Evolutionary conservation across 2,329 filamentous ascomycete genomes (phyloP).

Genomic region (Scytalidium lignicola): DNA sequence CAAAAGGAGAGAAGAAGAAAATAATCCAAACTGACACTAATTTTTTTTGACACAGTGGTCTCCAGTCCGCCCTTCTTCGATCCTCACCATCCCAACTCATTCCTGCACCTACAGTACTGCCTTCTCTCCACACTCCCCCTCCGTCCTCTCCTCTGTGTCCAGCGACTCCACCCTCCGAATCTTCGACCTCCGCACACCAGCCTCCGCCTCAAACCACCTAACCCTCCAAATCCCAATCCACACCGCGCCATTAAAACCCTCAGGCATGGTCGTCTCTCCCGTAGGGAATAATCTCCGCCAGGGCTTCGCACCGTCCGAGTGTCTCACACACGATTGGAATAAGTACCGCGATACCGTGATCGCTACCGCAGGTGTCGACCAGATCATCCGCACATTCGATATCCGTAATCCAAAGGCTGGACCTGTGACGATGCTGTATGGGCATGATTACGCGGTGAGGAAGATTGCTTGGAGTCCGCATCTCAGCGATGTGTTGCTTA

Average conservation of each 20-base stretch:
- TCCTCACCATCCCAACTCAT: constrained; percentile 84
- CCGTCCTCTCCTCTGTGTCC: constrained; percentile 79
- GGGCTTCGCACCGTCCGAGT: constrained; percentile 49
- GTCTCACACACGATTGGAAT: constrained; percentile 97
- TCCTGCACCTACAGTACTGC: constrained; percentile 91
- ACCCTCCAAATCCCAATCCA: constrained; percentile 80
- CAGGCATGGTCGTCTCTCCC: constrained; percentile 16
- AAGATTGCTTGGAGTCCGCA: constrained; percentile 90
- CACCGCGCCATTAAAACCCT: constrained; percentile 42
- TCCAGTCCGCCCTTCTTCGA: constrained; percentile 66
- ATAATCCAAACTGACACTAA: neutral
- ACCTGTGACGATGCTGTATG: constrained; percentile 67
- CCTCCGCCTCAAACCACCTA: constrained; percentile 82
- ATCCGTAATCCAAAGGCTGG: constrained; percentile 70
- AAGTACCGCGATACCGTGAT: constrained; percentile 86
- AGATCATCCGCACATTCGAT: constrained; percentile 83
- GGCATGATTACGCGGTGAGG: constrained; percentile 87
- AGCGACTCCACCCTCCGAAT: constrained; percentile 85
- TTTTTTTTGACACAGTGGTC: constrained; percentile 60
- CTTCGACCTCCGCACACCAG: constrained; percentile 85
- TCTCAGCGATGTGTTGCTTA: constrained; percentile 79
- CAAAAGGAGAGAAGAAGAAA: neutral
- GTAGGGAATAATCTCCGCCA: constrained; percentile 22
- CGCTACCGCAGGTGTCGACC: constrained; percentile 85
- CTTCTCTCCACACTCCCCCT: constrained; percentile 83